Base-by-base conservation (phyloP, 2,329 filamentous ascomycete genomes). In the Xenoacremonium recifei region DNA sequence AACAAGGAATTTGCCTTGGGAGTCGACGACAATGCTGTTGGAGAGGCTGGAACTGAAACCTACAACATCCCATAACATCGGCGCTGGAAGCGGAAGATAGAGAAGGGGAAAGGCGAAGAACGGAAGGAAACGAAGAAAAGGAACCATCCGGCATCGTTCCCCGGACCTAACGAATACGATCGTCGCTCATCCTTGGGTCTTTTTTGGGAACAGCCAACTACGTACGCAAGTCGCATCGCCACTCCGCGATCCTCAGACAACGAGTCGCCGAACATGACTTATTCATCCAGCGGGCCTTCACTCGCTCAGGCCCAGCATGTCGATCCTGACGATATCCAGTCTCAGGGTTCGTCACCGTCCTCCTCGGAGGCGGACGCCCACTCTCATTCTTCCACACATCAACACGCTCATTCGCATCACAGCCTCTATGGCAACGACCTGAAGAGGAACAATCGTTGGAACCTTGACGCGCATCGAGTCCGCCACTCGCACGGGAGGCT, bases 261-360 rank as follows among this genome's bases (percentile, higher is more conserved):
- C n/a, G n/a, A n/a, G n/a, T n/a, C n/a, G n/a, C n/a, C 47, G 38
- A 51, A 46, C 50, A 67, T 66, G 64, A 63, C 63, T 59, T 62
- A 59, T 51, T 58, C 51, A 54, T 54, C 53, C 48, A 60, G 47
- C 53, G 51, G 58, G 62, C 52, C 64, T 66, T 66, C 62, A 63
- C 62, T 65, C 63, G 52, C 60, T 64, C 63, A 66, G 61, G 54
- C 60, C 58, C 54, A 57, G 39, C 45, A 54, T 53, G 55, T 37
- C 46, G 55, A 58, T 58, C 54, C 36, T 20, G 34, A 35, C 42
- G 45, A 32, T 44, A 37, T 42, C 37, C 44, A 42, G 40, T 52
- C 53, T 44, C 39, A 47, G 44, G 42, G 47, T 44, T 46, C 30
- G 20, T 23, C 41, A 32, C 43, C 43, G 35, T 46, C 30, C 25